Evolutionary conservation across 805 yeast genomes (phyloP).

Genomic region (Ogataea dorogensis): DNA sequence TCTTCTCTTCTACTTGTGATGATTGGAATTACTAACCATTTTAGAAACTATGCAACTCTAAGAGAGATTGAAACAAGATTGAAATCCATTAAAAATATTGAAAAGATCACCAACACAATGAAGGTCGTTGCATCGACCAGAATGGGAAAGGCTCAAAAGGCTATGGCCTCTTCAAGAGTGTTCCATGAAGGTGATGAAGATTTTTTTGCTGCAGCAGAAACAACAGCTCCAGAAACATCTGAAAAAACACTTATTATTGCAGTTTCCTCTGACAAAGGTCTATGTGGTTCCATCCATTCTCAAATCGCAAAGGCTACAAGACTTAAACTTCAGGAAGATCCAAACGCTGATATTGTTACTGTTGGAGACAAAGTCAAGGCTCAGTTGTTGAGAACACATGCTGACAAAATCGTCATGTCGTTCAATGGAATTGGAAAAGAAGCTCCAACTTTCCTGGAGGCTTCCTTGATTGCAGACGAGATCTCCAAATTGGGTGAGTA

Average conservation of each 20-base stretch:
- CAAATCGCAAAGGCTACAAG: constrained; percentile 90
- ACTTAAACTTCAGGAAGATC: constrained; percentile 55
- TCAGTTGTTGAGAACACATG: constrained; percentile 82
- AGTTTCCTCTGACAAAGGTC: constrained; percentile 94
- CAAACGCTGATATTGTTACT: constrained; percentile 75
- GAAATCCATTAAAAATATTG: constrained; percentile 97
- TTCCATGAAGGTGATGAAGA: constrained; percentile 78
- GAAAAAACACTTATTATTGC: constrained; percentile 77
- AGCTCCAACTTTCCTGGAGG: constrained; percentile 91
- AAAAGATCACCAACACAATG: constrained; percentile 99
- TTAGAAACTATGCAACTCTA: constrained; percentile 93
- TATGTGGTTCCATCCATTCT: constrained; percentile 98
- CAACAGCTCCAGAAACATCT: constrained; percentile 47
- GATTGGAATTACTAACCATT: constrained; percentile 12
- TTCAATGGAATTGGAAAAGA: constrained; percentile 95
- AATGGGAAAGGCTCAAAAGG: constrained; percentile 91
- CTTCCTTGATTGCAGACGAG: constrained; percentile 84
- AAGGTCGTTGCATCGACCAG: constrained; percentile 98
- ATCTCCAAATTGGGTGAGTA: constrained; percentile 67
- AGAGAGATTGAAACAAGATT: constrained; percentile 98
- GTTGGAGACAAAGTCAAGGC: constrained; percentile 93
- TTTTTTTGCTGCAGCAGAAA: constrained; percentile 80
- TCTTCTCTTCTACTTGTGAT: too few relatives aligned
- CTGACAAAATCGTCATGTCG: constrained; percentile 65
- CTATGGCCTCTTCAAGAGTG: constrained; percentile 83